Percentiles rank a stretch among this genome's conserved stretches.
phyloP scores from a whole-genome alignment of 352 stramenopile species.

The Pythium volutum region DNA sequence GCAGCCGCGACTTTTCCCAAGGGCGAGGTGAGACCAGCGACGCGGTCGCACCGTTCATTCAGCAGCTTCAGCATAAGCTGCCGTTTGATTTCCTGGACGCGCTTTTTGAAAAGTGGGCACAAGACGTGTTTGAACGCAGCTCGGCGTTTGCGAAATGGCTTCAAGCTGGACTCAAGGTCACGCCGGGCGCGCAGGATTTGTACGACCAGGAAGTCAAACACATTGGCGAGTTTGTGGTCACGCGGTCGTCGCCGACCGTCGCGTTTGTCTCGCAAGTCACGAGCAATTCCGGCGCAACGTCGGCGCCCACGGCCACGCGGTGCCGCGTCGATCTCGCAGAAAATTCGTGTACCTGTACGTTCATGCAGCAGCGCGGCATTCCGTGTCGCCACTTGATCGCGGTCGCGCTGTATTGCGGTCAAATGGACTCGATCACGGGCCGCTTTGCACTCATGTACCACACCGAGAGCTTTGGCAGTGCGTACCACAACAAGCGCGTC shows the following conservation, averaged over 20 bases:
- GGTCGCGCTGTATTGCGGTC: slow-evolving; percentile 46
- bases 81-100: slow-evolving; percentile 49
- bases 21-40: slow-evolving; percentile 26
- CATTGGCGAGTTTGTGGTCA: slow-evolving; percentile 53
- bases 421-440: slow-evolving; percentile 42
- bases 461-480: slow-evolving; percentile 34
- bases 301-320: slow-evolving; percentile 9
- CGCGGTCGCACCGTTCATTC: slow-evolving; percentile 8
- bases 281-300: slow-evolving; percentile 28
- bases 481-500: slow-evolving; percentile 38
- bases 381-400: slow-evolving; percentile 62
- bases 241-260: slow-evolving; percentile 42
- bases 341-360: slow-evolving; percentile 48
- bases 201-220: slow-evolving; percentile 47
- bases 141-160: slow-evolving; percentile 37
- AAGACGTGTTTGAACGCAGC: slow-evolving; percentile 41
- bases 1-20: slow-evolving; percentile 49
- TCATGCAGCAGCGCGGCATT: slow-evolving; percentile 55
- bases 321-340: slow-evolving; percentile 39
- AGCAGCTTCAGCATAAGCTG: slow-evolving; percentile 32
- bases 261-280: slow-evolving; percentile 55
- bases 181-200: slow-evolving; percentile 40
- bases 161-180: slow-evolving; percentile 39
- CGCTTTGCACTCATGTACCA: slow-evolving; percentile 47
- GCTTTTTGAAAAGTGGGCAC: slow-evolving; percentile 40